A percentile compares a stretch with the other conserved stretches of the same genome.
Evolutionary conservation across 2,329 filamentous ascomycete genomes (phyloP).

Genomic region (Pseudonectria foliicola): DNA sequence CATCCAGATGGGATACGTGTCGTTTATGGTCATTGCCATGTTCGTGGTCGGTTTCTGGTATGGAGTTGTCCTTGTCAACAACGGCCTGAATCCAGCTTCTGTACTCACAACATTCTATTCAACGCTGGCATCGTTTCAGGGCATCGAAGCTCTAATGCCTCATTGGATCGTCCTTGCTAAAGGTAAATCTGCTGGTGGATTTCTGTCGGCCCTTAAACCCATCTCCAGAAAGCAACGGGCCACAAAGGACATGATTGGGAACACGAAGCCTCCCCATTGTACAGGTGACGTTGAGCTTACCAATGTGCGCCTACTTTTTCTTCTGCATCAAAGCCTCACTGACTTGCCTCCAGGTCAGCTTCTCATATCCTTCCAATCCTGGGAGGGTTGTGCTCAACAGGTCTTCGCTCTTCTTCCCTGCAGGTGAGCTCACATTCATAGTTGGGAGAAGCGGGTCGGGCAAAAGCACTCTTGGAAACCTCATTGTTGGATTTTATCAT

Average conservation of each 20-base stretch:
- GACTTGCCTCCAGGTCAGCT: constrained; percentile 54
- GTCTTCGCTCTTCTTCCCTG: constrained; percentile 61
- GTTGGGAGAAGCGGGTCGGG: constrained; percentile 85
- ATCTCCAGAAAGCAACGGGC: constrained; percentile 11
- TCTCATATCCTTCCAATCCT: constrained; percentile 70
- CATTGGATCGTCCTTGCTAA: constrained; percentile 73
- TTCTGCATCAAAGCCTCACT: constrained; percentile 4
- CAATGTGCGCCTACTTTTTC: constrained; percentile 43
- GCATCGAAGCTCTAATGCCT: constrained; percentile 66
- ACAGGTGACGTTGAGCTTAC: constrained; percentile 62
- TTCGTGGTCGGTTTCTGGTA: constrained; percentile 92
- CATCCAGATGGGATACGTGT: constrained; percentile 64
- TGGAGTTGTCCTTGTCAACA: constrained; percentile 61
- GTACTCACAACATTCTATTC: constrained; percentile 83
- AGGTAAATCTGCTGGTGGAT: constrained; percentile 65
- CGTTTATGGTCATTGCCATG: constrained; percentile 67
- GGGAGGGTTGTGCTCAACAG: constrained; percentile 51
- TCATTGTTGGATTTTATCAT: constrained; percentile 72
- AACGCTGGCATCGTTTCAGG: constrained; percentile 67
- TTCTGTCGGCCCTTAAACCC: constrained; percentile 44
- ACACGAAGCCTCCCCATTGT: constrained; percentile 36
- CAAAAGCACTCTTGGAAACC: constrained; percentile 79
- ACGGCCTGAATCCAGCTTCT: constrained; percentile 54
- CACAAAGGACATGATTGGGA: constrained; percentile 2
- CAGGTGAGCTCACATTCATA: constrained; percentile 69